Evolutionary conservation across 192 early-diverging fungal species (phyloP), one percentile per base, ranked within the genome.

Genomic region (Coemansia sp.): DNA sequence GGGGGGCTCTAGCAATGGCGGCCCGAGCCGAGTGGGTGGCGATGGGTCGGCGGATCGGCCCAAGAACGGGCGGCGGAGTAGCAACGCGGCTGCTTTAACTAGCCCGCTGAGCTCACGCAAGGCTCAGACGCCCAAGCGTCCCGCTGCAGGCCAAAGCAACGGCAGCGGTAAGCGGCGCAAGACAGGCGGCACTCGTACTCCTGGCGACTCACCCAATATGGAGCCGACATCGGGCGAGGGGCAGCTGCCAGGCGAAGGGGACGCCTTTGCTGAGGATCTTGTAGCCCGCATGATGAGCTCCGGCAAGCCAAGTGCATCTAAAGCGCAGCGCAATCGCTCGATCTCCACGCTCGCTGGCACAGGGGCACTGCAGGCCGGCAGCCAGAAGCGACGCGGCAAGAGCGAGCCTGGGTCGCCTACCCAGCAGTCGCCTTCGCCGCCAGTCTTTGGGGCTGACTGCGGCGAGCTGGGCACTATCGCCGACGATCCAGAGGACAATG

Each of bases 371-470:
- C 20, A 37, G 0, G 36, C 33, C 18, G 59, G 16, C 25, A 50
- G 56, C 21, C 33, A 52, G 28, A 35, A 33, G 21, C 67, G 64
- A 11, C 70, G 77, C 26, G 77, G 71, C 3, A 69, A 65, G 50
- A 79, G 77, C 53, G 68, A 18, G 56, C 77, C 77, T 10, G 77
- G 77, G 20, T 79, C 77, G 36, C 77, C 77, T 0, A 53, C 50
- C 8, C 75, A 66, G 25, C 62, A 36, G 2, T 53, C 58, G 43
- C 62, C 59, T 16, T 26, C 69, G 42, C 65, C 62, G 18, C 64
- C 36, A n/a, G 56, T 11, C 33, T 66, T 42, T 58, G 10, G 9
- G 23, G 47, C 10, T 13, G 47, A 50, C 13, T 73, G 63, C 37
- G 71, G 35, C n/a, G 66, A 48, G 7, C 16, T 34, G 23, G n/a